These are phyloP conservation scores for Oryza meridionalis DNA, from an alignment of 176 grass and related monocot species.

Conservation along the genomic window DNA sequence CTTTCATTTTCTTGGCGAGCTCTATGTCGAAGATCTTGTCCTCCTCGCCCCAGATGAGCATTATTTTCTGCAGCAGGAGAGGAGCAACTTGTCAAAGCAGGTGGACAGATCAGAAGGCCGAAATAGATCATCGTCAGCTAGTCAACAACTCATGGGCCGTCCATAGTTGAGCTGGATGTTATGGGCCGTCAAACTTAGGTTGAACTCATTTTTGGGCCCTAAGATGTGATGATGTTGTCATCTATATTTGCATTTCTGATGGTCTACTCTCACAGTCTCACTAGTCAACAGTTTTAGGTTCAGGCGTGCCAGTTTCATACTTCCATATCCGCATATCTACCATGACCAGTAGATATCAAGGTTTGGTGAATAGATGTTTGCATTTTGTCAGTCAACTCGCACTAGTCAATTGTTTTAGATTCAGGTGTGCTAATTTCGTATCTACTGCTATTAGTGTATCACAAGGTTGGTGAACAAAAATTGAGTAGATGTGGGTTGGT, in stretches of 20 bases:
- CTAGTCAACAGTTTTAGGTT: neutral
- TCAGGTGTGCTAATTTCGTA: too few species aligned
- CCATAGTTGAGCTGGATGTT: neutral
- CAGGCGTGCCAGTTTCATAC: neutral
- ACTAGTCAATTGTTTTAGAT: too few species aligned
- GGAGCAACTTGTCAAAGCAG: neutral
- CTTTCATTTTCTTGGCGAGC: conserved; percentile 86
- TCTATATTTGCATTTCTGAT: neutral
- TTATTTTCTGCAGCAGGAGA: conserved; percentile 72
- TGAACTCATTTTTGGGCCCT: neutral
- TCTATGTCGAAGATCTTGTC: conserved; percentile 85
- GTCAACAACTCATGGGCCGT: neutral
- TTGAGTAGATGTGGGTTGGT: conserved; percentile 18
- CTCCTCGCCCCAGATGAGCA: conserved; percentile 89
- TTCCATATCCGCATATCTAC: neutral
- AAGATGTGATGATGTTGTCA: neutral
- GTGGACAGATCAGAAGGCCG: neutral
- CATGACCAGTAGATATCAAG: too few species aligned
- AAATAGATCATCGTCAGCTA: neutral
- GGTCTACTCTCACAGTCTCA: neutral
- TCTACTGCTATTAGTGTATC: too few species aligned
- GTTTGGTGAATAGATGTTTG: too few species aligned
- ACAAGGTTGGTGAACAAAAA: conserved; percentile 33
- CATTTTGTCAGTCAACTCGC: too few species aligned
- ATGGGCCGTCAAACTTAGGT: neutral